Conservation (phyloP, 768 basidiomycete genomes). For the Roridomyces roridus region DNA sequence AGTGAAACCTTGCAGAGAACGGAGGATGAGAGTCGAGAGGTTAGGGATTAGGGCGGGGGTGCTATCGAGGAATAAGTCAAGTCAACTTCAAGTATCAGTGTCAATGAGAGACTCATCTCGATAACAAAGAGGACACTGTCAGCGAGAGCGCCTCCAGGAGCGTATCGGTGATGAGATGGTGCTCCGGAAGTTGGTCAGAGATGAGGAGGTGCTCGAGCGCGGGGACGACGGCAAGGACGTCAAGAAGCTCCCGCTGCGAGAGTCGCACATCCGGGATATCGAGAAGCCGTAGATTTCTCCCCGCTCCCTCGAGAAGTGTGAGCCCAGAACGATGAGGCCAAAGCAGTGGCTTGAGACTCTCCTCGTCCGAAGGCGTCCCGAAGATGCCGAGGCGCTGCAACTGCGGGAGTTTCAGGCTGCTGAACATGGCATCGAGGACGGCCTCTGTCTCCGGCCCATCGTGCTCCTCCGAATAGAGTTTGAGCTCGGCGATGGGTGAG, state of each 20-base stretch:
- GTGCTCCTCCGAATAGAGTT: not conserved
- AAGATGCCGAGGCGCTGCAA: not conserved
- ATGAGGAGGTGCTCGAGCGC: not conserved
- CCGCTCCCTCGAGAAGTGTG: not conserved
- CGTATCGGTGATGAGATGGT: constrained; percentile 3
- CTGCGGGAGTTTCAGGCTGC: not conserved
- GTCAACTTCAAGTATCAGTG: too few species aligned
- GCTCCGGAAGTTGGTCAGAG: not conserved
- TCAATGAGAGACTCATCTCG: too few species aligned
- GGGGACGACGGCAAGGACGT: not conserved
- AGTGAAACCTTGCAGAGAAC: too few species aligned
- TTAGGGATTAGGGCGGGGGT: too few species aligned
- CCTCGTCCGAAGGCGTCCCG: not conserved
- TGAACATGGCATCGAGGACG: constrained; percentile 1
- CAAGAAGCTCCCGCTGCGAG: not conserved
- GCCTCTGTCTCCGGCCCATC: not conserved
- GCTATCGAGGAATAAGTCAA: too few species aligned
- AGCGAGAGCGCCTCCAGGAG: not conserved
- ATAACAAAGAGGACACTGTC: too few species aligned
- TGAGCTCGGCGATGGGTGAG: not conserved
- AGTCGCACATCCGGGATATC: not conserved
- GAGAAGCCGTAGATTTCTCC: not conserved
- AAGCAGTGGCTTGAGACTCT: not conserved
- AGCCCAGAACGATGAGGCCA: not conserved
- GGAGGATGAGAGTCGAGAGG: too few species aligned